These are phyloP conservation scores for Aspergillus alliaceus DNA, from an alignment of 2,329 filamentous ascomycete genomes.

Conservation along the genomic window DNA sequence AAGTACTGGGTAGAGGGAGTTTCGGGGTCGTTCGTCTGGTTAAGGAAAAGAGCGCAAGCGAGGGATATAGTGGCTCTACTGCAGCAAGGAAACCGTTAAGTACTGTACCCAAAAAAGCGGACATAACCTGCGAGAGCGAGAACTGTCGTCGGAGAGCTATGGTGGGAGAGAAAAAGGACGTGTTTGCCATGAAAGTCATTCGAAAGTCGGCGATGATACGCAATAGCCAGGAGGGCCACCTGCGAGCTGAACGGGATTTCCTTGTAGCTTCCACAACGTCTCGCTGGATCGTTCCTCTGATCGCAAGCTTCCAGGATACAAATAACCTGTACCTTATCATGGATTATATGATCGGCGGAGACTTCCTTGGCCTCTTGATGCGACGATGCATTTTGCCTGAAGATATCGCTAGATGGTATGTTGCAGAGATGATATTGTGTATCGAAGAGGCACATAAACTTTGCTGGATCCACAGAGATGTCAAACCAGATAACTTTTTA, in stretches of 20 bases:
- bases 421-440: constrained; percentile 94
- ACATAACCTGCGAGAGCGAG: constrained; percentile 11
- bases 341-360: constrained; percentile 97
- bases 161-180: constrained; percentile 50
- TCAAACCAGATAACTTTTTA: constrained; percentile 97
- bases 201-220: constrained; percentile 90
- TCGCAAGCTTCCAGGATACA: constrained; percentile 85
- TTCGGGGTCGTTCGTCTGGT: constrained; percentile 92
- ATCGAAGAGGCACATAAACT: constrained; percentile 89
- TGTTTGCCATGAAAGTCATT: constrained; percentile 97
- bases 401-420: constrained; percentile 76
- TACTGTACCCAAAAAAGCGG: not conserved
- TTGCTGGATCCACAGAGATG: constrained; percentile 88
- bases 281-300: constrained; percentile 82
- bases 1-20: constrained; percentile 86
- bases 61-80: not conserved
- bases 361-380: constrained; percentile 85
- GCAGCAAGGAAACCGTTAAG: not conserved
- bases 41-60: constrained; percentile 55
- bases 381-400: constrained; percentile 82
- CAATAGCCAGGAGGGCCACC: constrained; percentile 86
- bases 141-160: constrained; percentile 29
- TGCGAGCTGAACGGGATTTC: constrained; percentile 89
- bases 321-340: constrained; percentile 88
- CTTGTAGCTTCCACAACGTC: constrained; percentile 86